These are phyloP conservation scores for Quercus wislizeni DNA, from an alignment of 306 rosid genomes.

Conservation along the genomic window DNA sequence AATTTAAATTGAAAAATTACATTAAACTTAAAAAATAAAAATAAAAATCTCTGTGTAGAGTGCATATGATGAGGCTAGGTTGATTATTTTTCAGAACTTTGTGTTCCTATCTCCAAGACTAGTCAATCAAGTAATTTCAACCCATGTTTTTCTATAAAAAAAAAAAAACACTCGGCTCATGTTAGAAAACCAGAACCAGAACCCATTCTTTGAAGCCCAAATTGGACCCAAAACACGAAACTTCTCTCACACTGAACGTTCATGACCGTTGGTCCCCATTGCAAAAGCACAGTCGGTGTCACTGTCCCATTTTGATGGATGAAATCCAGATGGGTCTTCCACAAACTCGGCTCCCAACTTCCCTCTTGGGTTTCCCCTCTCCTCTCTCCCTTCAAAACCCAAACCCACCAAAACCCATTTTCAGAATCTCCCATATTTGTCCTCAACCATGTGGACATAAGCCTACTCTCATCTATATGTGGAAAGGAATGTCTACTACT, in stretches of 20 bases:
- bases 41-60: too few relatives aligned
- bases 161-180: too few relatives aligned
- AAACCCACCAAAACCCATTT: constrained; percentile 31
- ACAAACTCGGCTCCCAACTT: constrained; percentile 29
- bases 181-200: not conserved
- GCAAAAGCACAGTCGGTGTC: not conserved
- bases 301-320: constrained; percentile 55
- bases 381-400: constrained; percentile 26
- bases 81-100: too few relatives aligned
- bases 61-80: too few relatives aligned
- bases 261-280: not conserved
- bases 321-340: constrained; percentile 61
- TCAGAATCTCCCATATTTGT: constrained; percentile 34
- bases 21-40: too few relatives aligned
- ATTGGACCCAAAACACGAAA: not conserved
- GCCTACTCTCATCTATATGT: constrained; percentile 49
- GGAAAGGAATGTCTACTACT: constrained; percentile 37
- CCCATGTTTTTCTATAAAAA: too few relatives aligned
- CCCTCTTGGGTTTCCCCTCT: constrained; percentile 44
- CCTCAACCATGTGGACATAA: constrained; percentile 49
- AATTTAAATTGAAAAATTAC: too few relatives aligned
- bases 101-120: too few relatives aligned
- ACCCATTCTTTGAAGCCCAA: not conserved
- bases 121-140: too few relatives aligned
- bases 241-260: not conserved